A percentile compares a stretch with the other conserved stretches of the same genome.
phyloP scores from a whole-genome alignment of 78 protist species.

The Dictyostelium citrinum region DNA sequence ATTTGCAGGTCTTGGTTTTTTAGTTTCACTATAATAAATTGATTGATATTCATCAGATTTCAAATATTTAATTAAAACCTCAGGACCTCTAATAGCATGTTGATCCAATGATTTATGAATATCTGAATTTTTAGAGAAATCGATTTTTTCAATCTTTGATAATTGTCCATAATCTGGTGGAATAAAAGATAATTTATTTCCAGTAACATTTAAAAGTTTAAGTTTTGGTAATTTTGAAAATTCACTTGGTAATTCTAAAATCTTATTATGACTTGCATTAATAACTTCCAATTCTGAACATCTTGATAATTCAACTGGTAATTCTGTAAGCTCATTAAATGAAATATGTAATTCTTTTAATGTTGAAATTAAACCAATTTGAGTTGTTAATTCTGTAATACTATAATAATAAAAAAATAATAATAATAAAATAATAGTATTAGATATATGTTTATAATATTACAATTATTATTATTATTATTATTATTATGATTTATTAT shows the following conservation, averaged over 20 bases:
- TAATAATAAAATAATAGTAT: too few species aligned
- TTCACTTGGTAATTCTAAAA: constrained; percentile 23
- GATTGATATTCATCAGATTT: constrained; percentile 58
- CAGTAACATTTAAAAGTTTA: constrained; percentile 15
- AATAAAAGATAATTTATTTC: constrained; percentile 32
- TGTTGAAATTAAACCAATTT: constrained; percentile 70
- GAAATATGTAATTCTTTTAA: constrained; percentile 62
- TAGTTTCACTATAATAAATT: constrained; percentile 18
- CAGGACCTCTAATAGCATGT: constrained; percentile 65
- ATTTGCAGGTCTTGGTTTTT: not conserved
- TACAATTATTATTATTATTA: too few species aligned
- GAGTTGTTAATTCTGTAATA: constrained; percentile 68
- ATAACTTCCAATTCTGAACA: constrained; percentile 42
- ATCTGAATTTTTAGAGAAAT: constrained; percentile 58
- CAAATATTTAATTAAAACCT: constrained; percentile 50
- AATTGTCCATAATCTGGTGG: constrained; percentile 36
- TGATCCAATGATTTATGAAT: constrained; percentile 35
- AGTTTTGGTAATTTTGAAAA: constrained; percentile 10
- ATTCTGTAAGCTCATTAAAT: constrained; percentile 59
- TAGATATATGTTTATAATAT: too few species aligned
- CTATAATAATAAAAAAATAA: not conserved
- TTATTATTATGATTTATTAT: too few species aligned
- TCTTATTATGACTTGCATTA: constrained; percentile 24
- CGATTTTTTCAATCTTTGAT: constrained; percentile 63
- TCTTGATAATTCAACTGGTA: constrained; percentile 49